These are phyloP conservation scores for Aphanocladium album DNA, from an alignment of 2,329 filamentous ascomycete species.

Conservation along the genomic window DNA sequence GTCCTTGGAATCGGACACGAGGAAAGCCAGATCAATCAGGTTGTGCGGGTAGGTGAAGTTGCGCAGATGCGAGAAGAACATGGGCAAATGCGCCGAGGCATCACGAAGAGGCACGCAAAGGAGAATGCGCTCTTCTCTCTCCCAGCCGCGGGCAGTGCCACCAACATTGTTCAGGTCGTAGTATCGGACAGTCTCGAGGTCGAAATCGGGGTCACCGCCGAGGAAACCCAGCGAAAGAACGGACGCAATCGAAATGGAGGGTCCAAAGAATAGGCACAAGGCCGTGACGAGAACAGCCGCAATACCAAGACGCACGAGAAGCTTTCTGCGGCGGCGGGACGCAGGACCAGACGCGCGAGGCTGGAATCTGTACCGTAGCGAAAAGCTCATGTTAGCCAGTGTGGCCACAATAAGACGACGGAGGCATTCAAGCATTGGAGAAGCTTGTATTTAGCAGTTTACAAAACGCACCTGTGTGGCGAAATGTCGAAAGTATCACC, in stretches of 20 bases:
- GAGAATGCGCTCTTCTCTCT: conserved; percentile 89
- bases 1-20: conserved; percentile 97
- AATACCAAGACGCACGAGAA: conserved; percentile 63
- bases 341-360: conserved; percentile 70
- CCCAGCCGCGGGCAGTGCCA: conserved; percentile 90
- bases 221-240: conserved; percentile 66
- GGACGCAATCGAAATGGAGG: conserved; percentile 57
- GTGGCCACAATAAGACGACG: neutral
- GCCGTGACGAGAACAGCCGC: conserved; percentile 55
- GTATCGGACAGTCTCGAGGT: conserved; percentile 93
- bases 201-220: conserved; percentile 61
- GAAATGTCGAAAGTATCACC: conserved; percentile 80
- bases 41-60: conserved; percentile 98
- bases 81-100: conserved; percentile 82
- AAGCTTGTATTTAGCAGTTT: neutral
- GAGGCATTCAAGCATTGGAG: neutral
- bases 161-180: conserved; percentile 91
- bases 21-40: conserved; percentile 90
- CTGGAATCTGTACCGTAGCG: conserved; percentile 62
- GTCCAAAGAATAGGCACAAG: conserved; percentile 71
- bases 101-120: conserved; percentile 93
- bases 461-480: conserved; percentile 67
- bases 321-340: conserved; percentile 65
- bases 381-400: neutral
- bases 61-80: conserved; percentile 97